Evolutionary conservation across 768 basidiomycete species (phyloP).

Genomic region (Asterophora lycoperdoides): DNA sequence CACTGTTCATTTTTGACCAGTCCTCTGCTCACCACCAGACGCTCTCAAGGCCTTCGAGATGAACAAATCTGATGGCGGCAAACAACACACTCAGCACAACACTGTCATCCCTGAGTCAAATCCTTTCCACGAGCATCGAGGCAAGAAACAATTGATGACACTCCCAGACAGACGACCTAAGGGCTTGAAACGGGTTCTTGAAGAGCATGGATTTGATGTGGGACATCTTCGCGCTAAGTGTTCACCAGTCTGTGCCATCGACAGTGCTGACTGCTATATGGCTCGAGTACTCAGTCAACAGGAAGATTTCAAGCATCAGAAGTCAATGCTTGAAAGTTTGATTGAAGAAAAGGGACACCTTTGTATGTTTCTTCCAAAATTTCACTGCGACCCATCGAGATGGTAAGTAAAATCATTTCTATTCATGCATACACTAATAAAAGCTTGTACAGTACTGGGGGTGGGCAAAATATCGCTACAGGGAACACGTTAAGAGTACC

Average conservation of each 20-base stretch:
- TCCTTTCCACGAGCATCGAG: conserved; percentile 18
- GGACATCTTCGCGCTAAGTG: conserved; percentile 30
- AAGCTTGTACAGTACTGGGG: no score
- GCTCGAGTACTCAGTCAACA: conserved; percentile 33
- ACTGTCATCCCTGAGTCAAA: conserved; percentile 28
- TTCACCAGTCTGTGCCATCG: conserved; percentile 36
- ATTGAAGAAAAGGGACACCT: conserved; percentile 30
- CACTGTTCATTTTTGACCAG: conserved; percentile 31
- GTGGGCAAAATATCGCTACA: no score
- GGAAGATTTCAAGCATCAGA: conserved; percentile 35
- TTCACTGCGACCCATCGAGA: conserved; percentile 33
- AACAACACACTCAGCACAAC: conserved; percentile 21
- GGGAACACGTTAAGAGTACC: not conserved
- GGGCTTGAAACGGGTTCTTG: conserved; percentile 31
- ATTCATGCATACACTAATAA: no score
- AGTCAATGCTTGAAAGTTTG: conserved; percentile 28
- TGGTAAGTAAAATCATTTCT: conserved; percentile 21
- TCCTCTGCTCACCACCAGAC: conserved; percentile 32
- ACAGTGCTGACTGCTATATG: conserved; percentile 29
- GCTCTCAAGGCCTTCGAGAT: conserved; percentile 29
- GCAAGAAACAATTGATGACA: conserved; percentile 35
- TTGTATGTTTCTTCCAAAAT: conserved; percentile 11
- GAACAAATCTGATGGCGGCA: conserved; percentile 28
- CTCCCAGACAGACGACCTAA: conserved; percentile 26
- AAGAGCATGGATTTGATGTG: conserved; percentile 38